Percentiles rank a stretch among this genome's conserved stretches.
These are phyloP conservation scores for Penicillium sp. DNA, from an alignment of 2,329 filamentous ascomycete genomes.

Conservation along the genomic window DNA sequence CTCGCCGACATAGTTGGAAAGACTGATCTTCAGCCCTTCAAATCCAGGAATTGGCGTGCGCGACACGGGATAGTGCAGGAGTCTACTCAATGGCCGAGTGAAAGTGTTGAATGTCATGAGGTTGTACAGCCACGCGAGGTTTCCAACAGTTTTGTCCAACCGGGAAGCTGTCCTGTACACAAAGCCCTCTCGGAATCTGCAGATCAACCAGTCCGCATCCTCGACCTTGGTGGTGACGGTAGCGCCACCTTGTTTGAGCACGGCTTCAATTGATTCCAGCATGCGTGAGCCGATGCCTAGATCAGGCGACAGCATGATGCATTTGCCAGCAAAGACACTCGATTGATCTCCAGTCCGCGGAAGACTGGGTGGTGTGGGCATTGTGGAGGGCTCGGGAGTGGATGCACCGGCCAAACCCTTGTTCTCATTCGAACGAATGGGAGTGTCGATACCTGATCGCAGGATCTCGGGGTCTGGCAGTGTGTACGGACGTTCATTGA, in stretches of 20 bases:
- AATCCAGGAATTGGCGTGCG: conserved; percentile 78
- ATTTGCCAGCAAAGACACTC: conserved; percentile 75
- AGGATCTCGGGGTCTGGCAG: conserved; percentile 86
- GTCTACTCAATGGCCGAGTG: conserved; percentile 78
- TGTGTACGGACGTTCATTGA: conserved; percentile 82
- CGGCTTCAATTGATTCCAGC: conserved; percentile 65
- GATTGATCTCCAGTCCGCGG: conserved; percentile 53
- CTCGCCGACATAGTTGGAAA: conserved; percentile 96
- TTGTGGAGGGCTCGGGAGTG: conserved; percentile 50
- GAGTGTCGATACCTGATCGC: conserved; percentile 57
- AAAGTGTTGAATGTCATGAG: conserved; percentile 86
- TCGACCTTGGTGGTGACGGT: conserved; percentile 65
- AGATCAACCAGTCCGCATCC: conserved; percentile 80
- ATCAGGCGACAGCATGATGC: conserved; percentile 75
- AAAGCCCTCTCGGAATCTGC: conserved; percentile 78
- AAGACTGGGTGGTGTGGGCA: conserved; percentile 35
- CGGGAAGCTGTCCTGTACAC: conserved; percentile 78
- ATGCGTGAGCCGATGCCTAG: conserved; percentile 70
- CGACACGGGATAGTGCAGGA: conserved; percentile 89
- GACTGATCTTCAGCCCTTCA: conserved; percentile 72
- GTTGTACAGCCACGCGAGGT: conserved; percentile 90
- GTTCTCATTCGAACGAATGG: conserved; percentile 59
- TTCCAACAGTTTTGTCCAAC: conserved; percentile 80
- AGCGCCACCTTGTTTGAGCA: conserved; percentile 74
- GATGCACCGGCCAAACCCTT: conserved; percentile 69